phyloP scores from a whole-genome alignment of 2,329 filamentous ascomycete genomes.

The Aspergillus texensis region DNA sequence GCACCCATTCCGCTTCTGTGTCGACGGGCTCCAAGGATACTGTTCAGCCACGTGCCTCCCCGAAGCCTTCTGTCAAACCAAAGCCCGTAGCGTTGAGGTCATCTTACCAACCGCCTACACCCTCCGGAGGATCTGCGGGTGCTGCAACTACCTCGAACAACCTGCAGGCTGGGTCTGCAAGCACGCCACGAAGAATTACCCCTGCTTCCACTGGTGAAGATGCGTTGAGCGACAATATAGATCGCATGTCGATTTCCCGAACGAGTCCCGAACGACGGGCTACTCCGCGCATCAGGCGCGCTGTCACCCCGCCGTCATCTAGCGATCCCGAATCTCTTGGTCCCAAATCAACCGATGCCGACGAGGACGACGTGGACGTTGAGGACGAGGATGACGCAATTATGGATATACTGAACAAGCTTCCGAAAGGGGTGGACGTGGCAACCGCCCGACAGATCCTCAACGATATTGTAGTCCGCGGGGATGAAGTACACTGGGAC shows the following conservation, averaged over 20 bases:
- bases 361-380: constrained; percentile 49
- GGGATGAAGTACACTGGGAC: constrained; percentile 91
- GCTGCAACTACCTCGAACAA: constrained; percentile 17
- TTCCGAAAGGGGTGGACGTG: constrained; percentile 81
- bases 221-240: constrained; percentile 25
- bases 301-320: constrained; percentile 47
- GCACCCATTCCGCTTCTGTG: constrained; percentile 15
- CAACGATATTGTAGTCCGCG: constrained; percentile 92
- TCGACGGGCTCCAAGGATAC: constrained; percentile 27
- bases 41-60: constrained; percentile 22
- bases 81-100: constrained; percentile 40
- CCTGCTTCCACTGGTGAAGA: constrained; percentile 31
- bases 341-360: constrained; percentile 51
- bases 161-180: constrained; percentile 24
- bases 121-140: constrained; percentile 17
- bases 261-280: constrained; percentile 25
- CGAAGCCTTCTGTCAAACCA: constrained; percentile 39
- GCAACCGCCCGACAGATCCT: constrained; percentile 85
- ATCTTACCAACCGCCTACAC: constrained; percentile 22
- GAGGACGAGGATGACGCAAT: constrained; percentile 60
- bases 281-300: constrained; percentile 40
- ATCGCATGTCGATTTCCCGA: constrained; percentile 28
- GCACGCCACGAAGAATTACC: constrained; percentile 15
- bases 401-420: constrained; percentile 68
- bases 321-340: constrained; percentile 46